These are phyloP conservation scores for Cryptococcus maquisensis DNA, from an alignment of 1,284 basidiomycete genomes.

Conservation along the genomic window DNA sequence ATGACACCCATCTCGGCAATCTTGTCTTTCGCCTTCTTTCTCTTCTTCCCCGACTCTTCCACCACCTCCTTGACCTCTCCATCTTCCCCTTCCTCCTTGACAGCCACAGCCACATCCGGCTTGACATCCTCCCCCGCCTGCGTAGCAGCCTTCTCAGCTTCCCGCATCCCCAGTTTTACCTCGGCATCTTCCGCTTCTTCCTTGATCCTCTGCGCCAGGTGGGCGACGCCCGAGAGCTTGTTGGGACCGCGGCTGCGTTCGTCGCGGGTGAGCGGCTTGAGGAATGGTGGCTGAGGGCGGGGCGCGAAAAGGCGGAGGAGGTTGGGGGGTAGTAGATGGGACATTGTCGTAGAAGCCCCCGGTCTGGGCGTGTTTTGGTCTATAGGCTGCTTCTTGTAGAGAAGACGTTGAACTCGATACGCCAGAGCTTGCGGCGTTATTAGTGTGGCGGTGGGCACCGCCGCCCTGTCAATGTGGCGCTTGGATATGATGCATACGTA, in stretches of 20 bases:
- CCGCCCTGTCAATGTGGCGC: too few relatives aligned
- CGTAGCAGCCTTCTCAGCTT: slow-evolving; percentile 43
- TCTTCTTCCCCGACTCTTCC: slow-evolving; percentile 11
- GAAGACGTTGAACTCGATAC: too few relatives aligned
- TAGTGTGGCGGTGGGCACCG: too few relatives aligned
- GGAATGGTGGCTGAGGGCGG: slow-evolving; percentile 76
- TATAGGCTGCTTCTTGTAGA: background rate
- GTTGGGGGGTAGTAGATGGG: slow-evolving; percentile 85
- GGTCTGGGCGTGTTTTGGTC: background rate
- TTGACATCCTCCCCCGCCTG: slow-evolving; percentile 3
- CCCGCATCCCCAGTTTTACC: slow-evolving; percentile 40
- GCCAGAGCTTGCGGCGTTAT: too few relatives aligned
- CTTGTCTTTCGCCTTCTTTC: slow-evolving; percentile 59
- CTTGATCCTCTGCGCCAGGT: slow-evolving; percentile 65
- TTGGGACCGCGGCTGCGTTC: slow-evolving; percentile 68
- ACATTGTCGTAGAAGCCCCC: slow-evolving; percentile 46
- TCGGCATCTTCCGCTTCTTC: slow-evolving; percentile 64
- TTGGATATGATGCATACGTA: too few relatives aligned
- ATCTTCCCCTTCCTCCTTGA: slow-evolving; percentile 20
- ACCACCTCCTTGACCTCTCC: slow-evolving; percentile 18
- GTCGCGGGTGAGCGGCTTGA: slow-evolving; percentile 76
- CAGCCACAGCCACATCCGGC: background rate
- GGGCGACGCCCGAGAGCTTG: slow-evolving; percentile 67
- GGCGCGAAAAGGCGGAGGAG: slow-evolving; percentile 91
- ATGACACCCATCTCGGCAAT: slow-evolving; percentile 53